Evolutionary conservation across 2,329 filamentous ascomycete genomes (phyloP).

Genomic region (Claviceps maximensis): DNA sequence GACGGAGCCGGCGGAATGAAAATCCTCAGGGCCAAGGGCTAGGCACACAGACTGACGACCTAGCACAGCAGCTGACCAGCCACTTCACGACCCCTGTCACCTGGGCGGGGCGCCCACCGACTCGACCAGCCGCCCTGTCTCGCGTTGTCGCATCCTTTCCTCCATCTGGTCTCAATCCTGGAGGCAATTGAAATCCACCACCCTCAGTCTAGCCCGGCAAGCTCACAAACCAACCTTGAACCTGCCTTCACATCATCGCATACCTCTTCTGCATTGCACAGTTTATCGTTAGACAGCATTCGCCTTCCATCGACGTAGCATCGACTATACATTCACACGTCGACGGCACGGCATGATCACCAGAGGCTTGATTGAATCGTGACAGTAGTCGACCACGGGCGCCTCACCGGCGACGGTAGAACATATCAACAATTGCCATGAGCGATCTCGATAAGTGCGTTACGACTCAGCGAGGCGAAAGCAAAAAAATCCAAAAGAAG

Average conservation of each 20-base stretch:
- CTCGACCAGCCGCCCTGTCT: background rate
- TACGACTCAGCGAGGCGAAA: background rate
- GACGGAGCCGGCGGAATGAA: constrained; percentile 9
- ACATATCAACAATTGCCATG: constrained; percentile 38
- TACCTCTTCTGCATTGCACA: background rate
- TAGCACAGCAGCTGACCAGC: background rate
- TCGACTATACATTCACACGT: background rate
- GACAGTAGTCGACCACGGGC: constrained; percentile 10
- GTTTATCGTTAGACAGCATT: background rate
- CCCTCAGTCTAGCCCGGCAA: background rate
- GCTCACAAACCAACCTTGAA: background rate
- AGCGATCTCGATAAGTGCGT: constrained; percentile 84
- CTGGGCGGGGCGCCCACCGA: background rate
- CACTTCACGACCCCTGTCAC: background rate
- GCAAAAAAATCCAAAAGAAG: background rate
- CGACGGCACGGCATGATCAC: constrained; percentile 15
- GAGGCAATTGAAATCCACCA: no score
- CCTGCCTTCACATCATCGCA: no score
- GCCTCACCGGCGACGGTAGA: constrained; percentile 4
- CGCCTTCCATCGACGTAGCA: background rate
- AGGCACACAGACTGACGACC: background rate
- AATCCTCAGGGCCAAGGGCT: constrained; percentile 3
- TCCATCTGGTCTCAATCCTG: background rate
- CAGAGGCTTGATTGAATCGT: constrained; percentile 4
- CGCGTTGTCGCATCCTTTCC: background rate